Evolutionary conservation across 192 early-diverging fungal species (phyloP), one percentile per base, ranked within the genome.

Genomic region (Backusella luteola): DNA sequence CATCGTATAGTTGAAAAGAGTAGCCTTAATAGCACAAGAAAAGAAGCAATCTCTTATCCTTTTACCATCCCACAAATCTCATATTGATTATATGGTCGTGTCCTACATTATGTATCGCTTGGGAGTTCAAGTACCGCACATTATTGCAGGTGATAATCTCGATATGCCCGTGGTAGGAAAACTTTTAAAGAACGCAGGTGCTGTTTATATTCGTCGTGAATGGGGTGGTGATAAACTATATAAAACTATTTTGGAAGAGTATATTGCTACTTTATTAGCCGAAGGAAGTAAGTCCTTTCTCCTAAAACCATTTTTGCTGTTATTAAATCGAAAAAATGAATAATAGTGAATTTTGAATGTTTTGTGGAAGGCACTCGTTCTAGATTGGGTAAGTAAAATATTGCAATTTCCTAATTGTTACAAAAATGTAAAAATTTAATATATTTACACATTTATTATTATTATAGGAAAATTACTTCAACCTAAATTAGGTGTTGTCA

Each of bases 291-390:
- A 67, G 73, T 77, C 17, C 5, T 5, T 15, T 9, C 9, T 41
- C 39, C 35, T 42, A 6, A 46, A 12, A 4, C 34, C 14, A 46
- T 71, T 34, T 1, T 6, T 1, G 6, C 29, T 56, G 12, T 32
- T 36, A 56, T 56, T 38, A 56, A 14, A 32, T 56, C 23, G 19
- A 14, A 11, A n/a, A 35, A 56, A 11, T 32, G 32, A 32, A 39
- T 1, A 32, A 21, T 77, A 81, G 80, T 92, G 81, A 95, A 94
- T 76, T 79, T 96, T 67, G 93, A 94, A 79, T 92, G 89, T 36
- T 96, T 96, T 76, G 87, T 94, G 7, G 94, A 96, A 81, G 94
- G 94, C 6, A 96, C 94, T 3, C 89, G 94, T 19, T 90, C 88
- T 73, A 89, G 94, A 71, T 91, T 91, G 35, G 94, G 94, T 73